phyloP scores from a whole-genome alignment of 352 stramenopile genomes.

The Phytophthora foliorum region DNA sequence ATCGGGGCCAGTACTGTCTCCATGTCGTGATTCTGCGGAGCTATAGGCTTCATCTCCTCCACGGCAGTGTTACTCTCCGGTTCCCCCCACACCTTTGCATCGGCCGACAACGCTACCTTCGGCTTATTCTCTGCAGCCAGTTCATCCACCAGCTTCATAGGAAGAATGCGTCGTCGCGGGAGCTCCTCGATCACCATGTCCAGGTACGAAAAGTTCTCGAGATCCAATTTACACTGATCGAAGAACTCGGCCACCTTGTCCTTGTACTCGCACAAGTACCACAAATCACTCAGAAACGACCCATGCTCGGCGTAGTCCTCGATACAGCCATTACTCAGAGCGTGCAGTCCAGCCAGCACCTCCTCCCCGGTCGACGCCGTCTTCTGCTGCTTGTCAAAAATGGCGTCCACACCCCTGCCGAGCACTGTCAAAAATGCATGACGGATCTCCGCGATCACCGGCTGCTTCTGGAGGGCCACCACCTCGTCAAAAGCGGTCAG shows the following conservation, averaged over 20 bases:
- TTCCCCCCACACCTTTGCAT: constrained; percentile 26
- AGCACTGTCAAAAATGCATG: constrained; percentile 54
- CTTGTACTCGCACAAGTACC: constrained; percentile 73
- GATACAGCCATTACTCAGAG: constrained; percentile 64
- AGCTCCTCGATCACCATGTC: constrained; percentile 76
- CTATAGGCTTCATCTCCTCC: constrained; percentile 24
- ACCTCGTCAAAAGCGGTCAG: constrained; percentile 56
- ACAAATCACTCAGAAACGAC: constrained; percentile 80
- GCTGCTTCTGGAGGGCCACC: constrained; percentile 31
- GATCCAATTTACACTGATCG: constrained; percentile 57
- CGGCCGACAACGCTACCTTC: constrained; percentile 4
- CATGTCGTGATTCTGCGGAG: constrained; percentile 3
- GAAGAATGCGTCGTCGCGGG: constrained; percentile 51
- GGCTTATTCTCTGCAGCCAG: constrained; percentile 27
- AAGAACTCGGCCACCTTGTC: constrained; percentile 66
- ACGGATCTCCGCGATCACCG: constrained; percentile 58
- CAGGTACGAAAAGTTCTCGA: constrained; percentile 75
- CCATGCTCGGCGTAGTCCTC: constrained; percentile 64
- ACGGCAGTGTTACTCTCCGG: not conserved
- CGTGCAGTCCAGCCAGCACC: constrained; percentile 69
- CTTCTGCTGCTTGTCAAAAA: constrained; percentile 45
- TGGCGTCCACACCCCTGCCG: constrained; percentile 34
- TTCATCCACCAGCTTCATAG: constrained; percentile 25
- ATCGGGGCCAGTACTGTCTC: constrained; percentile 38
- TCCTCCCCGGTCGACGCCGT: constrained; percentile 40